Evolutionary conservation across 192 early-diverging fungal species (phyloP), one percentile per base, ranked within the genome.

Genomic region (Podila minutissima): DNA sequence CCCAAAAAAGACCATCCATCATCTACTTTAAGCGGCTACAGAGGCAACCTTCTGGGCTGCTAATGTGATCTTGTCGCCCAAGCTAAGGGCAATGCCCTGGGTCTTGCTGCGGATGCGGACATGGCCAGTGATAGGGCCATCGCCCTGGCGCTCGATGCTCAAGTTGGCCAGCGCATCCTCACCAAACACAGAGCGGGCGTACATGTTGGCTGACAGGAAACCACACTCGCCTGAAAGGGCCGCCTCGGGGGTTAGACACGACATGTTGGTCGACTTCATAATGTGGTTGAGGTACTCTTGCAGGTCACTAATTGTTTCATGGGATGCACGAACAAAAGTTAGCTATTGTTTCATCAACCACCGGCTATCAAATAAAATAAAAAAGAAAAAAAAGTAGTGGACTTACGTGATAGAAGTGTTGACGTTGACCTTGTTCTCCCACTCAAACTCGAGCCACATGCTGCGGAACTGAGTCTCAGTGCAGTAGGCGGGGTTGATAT

Each of bases 391-490:
- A 17, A 49, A 17, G 32, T n/a, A 61, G 31, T 3, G 46, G 33
- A 85, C 87, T 86, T 77, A 94, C 92, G 90, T 92, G 71, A 95
- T 93, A 59, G 93, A 96, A 8, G 97, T 98, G 72, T 95, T 95
- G 71, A 98, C 97, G 64, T 96, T 96, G 69, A 99, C 96, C 90
- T 98, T 98, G 88, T 99, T 99, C 84, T 99, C 98, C 98, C 98
- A 99, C 83, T 99, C 98, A 87, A 99, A 99, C 85, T 99, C 98
- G 59, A 92, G 94, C 98, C 98, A 99, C 96, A 98, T 98, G 71
- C 91, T 84, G 64, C 97, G 92, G 95, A 99, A 99, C 91, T 95
- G 94, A 33, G 92, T 94, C 82, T 97, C 95, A 55, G 91, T 92
- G 87, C 96, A 98, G 51, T 84, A 87, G 33, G 94, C 95, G 24